Evolutionary conservation across 257 asterid species (phyloP), one percentile per base, ranked within the genome.

Genomic region (Jacaranda mimosifolia): DNA sequence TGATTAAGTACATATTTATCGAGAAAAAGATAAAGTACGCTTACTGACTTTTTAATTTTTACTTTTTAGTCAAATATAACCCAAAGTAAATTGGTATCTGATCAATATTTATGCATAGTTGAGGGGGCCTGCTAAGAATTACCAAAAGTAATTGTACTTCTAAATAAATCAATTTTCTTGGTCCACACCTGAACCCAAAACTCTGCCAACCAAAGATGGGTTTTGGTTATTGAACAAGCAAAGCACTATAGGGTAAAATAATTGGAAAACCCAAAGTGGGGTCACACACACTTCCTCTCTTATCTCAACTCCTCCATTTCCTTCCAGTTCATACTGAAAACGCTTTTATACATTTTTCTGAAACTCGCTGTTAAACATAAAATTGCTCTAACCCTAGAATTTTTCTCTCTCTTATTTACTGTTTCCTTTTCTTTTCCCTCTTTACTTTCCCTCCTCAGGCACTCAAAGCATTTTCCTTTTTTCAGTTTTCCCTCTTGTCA

Each of bases 191-290:
- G 46, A 42, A 42, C 4, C 46, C 46, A 42, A 43, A 79, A 63
- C 70, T 14, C 18, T 49, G 82, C 81, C 83, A 73, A 68, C 87
- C 80, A 45, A 72, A 63, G 38, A 40, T 76, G 83, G 79, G 72
- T 83, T n/a, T n/a, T 73, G 84, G 76, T 56, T 39, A 15, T 72
- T 63, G 78, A 76, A 67, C 76, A 65, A 53, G 58, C 43, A 68
- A 75, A 13, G 18, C 49, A 39, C 43, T 69, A 35, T 18, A 10
- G 13, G 3, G 17, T 7, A 26, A 19, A 67, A 60, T 21, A 45
- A 19, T 63, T 2, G 14, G 15, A 51, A 46, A 7, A 3, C 17
- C n/a, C 52, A 1, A 26, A 21, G 39, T 21, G 71, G 80, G 32
- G 52, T 82, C 72, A 75, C 70, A 46, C 14, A 55, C 68, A 64